phyloP scores from a whole-genome alignment of 1,284 basidiomycete genomes.

The Cutaneotrichosporon arboriforme region DNA sequence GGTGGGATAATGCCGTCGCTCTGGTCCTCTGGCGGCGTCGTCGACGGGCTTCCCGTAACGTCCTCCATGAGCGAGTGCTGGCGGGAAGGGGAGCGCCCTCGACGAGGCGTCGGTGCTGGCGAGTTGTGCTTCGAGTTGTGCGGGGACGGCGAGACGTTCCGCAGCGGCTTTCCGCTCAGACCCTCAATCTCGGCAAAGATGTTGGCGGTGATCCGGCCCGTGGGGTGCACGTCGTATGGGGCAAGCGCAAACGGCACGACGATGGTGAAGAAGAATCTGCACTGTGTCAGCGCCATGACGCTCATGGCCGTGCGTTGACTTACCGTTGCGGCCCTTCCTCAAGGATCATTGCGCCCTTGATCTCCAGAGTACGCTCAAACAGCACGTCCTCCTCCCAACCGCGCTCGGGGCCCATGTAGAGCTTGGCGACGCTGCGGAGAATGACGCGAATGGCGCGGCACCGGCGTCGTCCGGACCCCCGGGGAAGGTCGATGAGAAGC shows the following conservation, averaged over 20 bases:
- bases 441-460: constrained; percentile 33
- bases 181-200: constrained; percentile 27
- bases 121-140: background rate
- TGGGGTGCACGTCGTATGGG: constrained; percentile 24
- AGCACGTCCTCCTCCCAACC: constrained; percentile 30
- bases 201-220: constrained; percentile 17
- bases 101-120: background rate
- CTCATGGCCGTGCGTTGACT: background rate
- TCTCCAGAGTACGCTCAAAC: constrained; percentile 24
- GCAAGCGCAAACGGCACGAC: constrained; percentile 24
- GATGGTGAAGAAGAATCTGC: constrained; percentile 28
- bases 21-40: background rate
- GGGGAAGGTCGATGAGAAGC: constrained; percentile 26
- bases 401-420: constrained; percentile 24
- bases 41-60: background rate
- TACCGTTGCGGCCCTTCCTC: constrained; percentile 30
- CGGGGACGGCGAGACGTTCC: background rate
- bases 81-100: constrained; percentile 4
- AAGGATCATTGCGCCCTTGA: constrained; percentile 23
- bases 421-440: constrained; percentile 15
- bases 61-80: background rate
- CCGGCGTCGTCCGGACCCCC: constrained; percentile 17
- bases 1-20: background rate
- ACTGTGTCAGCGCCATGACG: background rate
- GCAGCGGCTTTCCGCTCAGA: background rate